These are phyloP conservation scores for Parachaetomium inaequale DNA, from an alignment of 495 filamentous ascomycete species.

Conservation along the genomic window DNA sequence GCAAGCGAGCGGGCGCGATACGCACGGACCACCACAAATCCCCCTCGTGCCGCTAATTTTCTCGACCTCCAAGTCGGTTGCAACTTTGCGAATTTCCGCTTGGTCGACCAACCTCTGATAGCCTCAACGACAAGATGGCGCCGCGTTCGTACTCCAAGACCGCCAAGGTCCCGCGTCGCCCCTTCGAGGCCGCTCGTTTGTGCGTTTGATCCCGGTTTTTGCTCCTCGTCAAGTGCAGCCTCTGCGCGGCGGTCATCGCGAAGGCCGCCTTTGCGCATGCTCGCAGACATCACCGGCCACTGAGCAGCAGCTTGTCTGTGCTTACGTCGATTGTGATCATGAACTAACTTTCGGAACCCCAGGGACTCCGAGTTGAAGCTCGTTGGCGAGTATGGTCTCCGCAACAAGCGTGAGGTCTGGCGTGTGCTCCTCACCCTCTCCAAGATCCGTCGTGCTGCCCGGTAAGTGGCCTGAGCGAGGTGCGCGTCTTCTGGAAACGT, in stretches of 20 bases:
- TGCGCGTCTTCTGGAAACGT: neutral
- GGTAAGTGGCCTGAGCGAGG: constrained; percentile 58
- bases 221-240: constrained; percentile 28
- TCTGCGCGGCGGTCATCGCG: constrained; percentile 45
- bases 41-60: constrained; percentile 31
- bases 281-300: constrained; percentile 70
- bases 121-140: constrained; percentile 47
- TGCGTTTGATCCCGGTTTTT: constrained; percentile 42
- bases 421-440: constrained; percentile 98
- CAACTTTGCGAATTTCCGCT: constrained; percentile 27
- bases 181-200: constrained; percentile 99
- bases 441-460: constrained; percentile 99
- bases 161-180: constrained; percentile 83
- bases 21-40: constrained; percentile 43
- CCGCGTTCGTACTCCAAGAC: constrained; percentile 89
- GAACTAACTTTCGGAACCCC: constrained; percentile 46
- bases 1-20: constrained; percentile 22
- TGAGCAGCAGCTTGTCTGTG: constrained; percentile 96
- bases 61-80: constrained; percentile 8
- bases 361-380: constrained; percentile 99
- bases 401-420: constrained; percentile 99
- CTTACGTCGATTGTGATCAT: constrained; percentile 79
- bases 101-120: constrained; percentile 31
- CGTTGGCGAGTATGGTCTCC: constrained; percentile 97
- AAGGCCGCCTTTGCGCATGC: constrained; percentile 20